Percentiles rank a stretch among this genome's conserved stretches.
Evolutionary conservation across 208 protist species (phyloP).

Genomic region (Acanthamoeba lenticulata): DNA sequence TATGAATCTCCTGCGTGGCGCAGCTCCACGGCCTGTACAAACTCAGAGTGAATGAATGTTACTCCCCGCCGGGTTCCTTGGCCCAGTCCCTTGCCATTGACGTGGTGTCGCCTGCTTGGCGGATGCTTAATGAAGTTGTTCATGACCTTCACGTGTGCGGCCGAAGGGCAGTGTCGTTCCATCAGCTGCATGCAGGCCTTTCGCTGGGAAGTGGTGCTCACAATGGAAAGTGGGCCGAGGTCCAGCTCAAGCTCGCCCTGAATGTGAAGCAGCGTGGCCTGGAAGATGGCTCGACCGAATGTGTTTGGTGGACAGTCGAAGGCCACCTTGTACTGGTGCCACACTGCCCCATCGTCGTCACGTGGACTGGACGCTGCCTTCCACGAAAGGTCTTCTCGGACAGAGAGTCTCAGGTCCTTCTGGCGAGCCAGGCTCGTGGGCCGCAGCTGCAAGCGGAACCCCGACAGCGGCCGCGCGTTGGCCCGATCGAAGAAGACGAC

Average conservation of each 20-base stretch:
- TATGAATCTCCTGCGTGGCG: no score
- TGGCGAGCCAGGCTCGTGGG: no score
- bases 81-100: neutral
- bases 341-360: neutral
- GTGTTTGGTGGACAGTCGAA: neutral
- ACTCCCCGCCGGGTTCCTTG: neutral
- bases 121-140: neutral
- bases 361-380: neutral
- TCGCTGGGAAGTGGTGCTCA: neutral
- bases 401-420: no score
- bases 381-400: neutral
- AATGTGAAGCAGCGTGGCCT: neutral
- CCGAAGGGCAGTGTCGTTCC: neutral
- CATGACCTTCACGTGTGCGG: neutral
- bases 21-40: neutral
- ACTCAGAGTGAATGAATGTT: neutral
- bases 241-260: neutral
- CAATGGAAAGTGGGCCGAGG: neutral
- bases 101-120: neutral
- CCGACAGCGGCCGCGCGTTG: no score
- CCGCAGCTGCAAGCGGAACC: no score
- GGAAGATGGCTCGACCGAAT: neutral
- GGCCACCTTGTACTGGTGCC: neutral
- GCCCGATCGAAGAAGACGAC: neutral
- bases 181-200: neutral